Percentiles rank a stretch among this genome's conserved stretches.
These are phyloP conservation scores for Ustilago trichophora DNA, from an alignment of 1,284 basidiomycete genomes.

Conservation along the genomic window DNA sequence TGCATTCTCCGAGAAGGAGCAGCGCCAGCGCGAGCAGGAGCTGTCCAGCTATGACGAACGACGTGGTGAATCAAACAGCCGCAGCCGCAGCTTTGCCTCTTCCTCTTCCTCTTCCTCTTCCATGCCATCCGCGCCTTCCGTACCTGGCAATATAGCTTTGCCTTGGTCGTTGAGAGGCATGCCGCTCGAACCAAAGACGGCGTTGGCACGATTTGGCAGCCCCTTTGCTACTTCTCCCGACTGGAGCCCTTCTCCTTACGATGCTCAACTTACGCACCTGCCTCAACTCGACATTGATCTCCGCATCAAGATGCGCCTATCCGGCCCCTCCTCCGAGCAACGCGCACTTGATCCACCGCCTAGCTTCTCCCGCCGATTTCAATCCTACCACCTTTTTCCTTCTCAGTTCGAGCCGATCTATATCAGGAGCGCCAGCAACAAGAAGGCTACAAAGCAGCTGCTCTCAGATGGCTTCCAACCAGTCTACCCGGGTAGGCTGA, in stretches of 20 bases:
- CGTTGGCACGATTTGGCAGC: slow-evolving; percentile 9
- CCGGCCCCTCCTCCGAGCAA: slow-evolving; percentile 15
- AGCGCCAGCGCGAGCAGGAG: slow-evolving; percentile 5
- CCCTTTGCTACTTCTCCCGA: slow-evolving; percentile 10
- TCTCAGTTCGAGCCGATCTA: slow-evolving; percentile 4
- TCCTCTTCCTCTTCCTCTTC: not conserved
- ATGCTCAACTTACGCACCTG: slow-evolving; percentile 5
- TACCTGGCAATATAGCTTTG: too few species aligned
- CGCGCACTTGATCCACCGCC: slow-evolving; percentile 6
- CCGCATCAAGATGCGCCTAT: slow-evolving; percentile 34
- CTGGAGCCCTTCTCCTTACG: slow-evolving; percentile 13
- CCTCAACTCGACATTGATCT: slow-evolving; percentile 4
- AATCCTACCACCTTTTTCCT: too few species aligned
- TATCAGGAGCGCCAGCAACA: slow-evolving; percentile 10
- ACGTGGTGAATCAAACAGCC: not conserved
- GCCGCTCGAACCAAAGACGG: slow-evolving; percentile 6
- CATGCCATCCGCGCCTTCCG: too few species aligned
- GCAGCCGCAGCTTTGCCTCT: not conserved
- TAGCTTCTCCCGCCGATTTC: too few species aligned
- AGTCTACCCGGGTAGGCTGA: slow-evolving; percentile 15
- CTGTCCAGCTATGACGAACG: not conserved
- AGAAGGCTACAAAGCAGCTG: slow-evolving; percentile 12
- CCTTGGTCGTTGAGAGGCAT: too few species aligned
- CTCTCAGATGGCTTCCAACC: slow-evolving; percentile 24
- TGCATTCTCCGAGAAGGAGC: slow-evolving; percentile 6